phyloP scores from a whole-genome alignment of 1,284 basidiomycete species.

The Hortiboletus rubellus region DNA sequence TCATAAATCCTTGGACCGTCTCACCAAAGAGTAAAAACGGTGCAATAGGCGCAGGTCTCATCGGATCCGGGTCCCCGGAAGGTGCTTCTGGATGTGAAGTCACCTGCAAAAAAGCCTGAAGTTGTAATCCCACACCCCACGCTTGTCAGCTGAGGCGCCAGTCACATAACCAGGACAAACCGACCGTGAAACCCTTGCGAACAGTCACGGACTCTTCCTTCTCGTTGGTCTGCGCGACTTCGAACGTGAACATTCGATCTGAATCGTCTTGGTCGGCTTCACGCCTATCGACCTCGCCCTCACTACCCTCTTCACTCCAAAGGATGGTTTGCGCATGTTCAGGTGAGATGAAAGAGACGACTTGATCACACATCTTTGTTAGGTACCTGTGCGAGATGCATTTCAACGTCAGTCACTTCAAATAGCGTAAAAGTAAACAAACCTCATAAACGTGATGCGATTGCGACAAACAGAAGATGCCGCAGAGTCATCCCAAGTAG shows the following conservation, averaged over 20 bases:
- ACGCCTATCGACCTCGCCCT: slow-evolving; percentile 22
- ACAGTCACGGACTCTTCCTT: slow-evolving; percentile 53
- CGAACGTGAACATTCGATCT: slow-evolving; percentile 53
- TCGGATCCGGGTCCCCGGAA: slow-evolving; percentile 9
- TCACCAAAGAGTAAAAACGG: slow-evolving; percentile 40
- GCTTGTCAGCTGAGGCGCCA: background rate
- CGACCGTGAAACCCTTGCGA: slow-evolving; percentile 45
- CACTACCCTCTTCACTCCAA: slow-evolving; percentile 42
- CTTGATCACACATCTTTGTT: slow-evolving; percentile 56
- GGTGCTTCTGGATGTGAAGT: slow-evolving; percentile 15
- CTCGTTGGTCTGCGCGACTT: slow-evolving; percentile 57
- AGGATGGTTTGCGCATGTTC: slow-evolving; percentile 45
- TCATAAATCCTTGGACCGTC: slow-evolving; percentile 38
- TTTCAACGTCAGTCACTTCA: no score
- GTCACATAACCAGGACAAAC: background rate
- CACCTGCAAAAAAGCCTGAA: slow-evolving; percentile 16
- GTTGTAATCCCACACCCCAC: background rate
- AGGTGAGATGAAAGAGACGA: slow-evolving; percentile 47
- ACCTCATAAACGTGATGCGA: slow-evolving; percentile 64
- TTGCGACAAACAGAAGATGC: slow-evolving; percentile 48
- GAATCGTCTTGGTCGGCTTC: slow-evolving; percentile 41
- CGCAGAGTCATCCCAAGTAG: slow-evolving; percentile 57
- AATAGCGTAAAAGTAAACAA: slow-evolving; percentile 2
- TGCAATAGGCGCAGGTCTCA: slow-evolving; percentile 8
- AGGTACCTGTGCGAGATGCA: slow-evolving; percentile 38